Evolutionary conservation across 768 basidiomycete species (phyloP).

Genomic region (Suillus lakei): DNA sequence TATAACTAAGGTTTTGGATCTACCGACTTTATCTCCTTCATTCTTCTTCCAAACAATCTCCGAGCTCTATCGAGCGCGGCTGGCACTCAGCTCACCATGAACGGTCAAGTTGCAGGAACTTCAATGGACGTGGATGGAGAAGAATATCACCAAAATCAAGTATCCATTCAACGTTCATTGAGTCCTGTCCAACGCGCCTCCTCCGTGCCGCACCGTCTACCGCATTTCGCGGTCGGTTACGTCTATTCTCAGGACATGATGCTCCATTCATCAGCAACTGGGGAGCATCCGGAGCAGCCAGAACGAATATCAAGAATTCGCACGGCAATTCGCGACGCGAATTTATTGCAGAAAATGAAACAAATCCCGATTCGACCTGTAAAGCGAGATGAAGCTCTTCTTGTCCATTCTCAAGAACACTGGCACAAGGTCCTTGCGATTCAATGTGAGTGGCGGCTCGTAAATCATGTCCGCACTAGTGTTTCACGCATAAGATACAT

Average conservation of each 20-base stretch:
- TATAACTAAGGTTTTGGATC: constrained; percentile 2
- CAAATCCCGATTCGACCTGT: constrained; percentile 77
- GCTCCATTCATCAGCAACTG: constrained; percentile 69
- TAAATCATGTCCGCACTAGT: constrained; percentile 20
- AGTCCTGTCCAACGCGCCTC: constrained; percentile 32
- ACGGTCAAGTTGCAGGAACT: constrained; percentile 25
- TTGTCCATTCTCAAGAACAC: constrained; percentile 90
- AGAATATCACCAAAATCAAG: constrained; percentile 8
- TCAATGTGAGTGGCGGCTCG: constrained; percentile 58
- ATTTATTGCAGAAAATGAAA: constrained; percentile 74
- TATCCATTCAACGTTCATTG: constrained; percentile 16
- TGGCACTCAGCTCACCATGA: constrained; percentile 13
- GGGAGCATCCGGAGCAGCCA: constrained; percentile 73
- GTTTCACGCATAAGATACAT: constrained; percentile 14
- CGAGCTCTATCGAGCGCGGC: constrained; percentile 7
- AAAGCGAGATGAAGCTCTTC: constrained; percentile 74
- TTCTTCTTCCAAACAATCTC: constrained; percentile 10
- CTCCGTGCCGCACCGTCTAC: constrained; percentile 35
- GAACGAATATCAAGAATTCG: constrained; percentile 81
- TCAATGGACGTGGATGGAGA: constrained; percentile 36
- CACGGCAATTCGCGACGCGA: constrained; percentile 60
- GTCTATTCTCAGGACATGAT: constrained; percentile 90
- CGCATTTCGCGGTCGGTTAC: constrained; percentile 65
- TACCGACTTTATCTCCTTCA: constrained; percentile 3
- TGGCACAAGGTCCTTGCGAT: constrained; percentile 91